These are phyloP conservation scores for Paecilomyces sp. DNA, from an alignment of 2,329 filamentous ascomycete genomes.

Conservation along the genomic window DNA sequence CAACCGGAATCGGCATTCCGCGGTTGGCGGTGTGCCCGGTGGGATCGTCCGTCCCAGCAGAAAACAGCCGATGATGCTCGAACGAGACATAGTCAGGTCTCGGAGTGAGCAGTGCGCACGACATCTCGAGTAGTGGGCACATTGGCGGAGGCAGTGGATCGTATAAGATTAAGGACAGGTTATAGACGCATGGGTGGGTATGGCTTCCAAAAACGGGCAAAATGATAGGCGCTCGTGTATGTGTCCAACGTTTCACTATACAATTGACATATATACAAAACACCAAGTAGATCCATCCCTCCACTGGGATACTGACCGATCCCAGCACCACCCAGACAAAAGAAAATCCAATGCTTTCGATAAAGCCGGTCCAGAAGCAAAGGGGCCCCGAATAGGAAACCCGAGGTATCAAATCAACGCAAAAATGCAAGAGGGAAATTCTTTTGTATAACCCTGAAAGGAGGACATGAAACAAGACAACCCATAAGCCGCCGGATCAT, in stretches of 20 bases:
- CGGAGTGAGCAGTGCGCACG: neutral
- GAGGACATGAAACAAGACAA: neutral
- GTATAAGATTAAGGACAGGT: neutral
- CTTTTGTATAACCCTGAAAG: neutral
- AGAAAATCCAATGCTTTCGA: neutral
- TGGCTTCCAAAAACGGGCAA: neutral
- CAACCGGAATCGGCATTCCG: neutral
- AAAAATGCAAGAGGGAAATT: neutral
- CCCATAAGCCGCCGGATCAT: neutral
- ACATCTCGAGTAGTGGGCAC: neutral
- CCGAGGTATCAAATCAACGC: neutral
- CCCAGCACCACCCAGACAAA: neutral
- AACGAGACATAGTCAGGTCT: neutral
- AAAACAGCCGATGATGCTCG: neutral
- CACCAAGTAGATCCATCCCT: neutral
- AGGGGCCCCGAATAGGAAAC: neutral
- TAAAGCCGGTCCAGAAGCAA: neutral
- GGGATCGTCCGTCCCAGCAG: neutral
- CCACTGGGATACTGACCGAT: neutral
- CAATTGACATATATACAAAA: neutral
- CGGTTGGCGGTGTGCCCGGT: neutral
- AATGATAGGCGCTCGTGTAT: neutral
- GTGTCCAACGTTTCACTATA: neutral
- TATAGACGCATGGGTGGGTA: neutral
- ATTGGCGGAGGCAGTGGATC: neutral